These are phyloP conservation scores for Papiliotrema terrestris DNA, from an alignment of 1,284 basidiomycete species.

Conservation along the genomic window DNA sequence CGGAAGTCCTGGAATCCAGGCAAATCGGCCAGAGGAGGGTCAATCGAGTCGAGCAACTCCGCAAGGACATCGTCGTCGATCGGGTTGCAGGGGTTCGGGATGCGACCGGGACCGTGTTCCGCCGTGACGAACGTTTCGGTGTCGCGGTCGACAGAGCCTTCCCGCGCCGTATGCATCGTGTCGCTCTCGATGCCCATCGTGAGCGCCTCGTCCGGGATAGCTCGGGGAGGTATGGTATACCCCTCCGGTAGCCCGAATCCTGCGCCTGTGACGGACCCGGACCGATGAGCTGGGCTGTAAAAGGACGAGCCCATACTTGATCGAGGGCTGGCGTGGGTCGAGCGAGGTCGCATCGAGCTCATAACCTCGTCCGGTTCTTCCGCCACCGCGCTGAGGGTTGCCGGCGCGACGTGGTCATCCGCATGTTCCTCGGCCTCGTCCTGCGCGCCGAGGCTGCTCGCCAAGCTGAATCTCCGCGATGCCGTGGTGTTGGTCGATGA, in stretches of 20 bases:
- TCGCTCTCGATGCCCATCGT: slow-evolving; percentile 21
- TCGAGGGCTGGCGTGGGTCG: not conserved
- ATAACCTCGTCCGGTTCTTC: slow-evolving; percentile 7
- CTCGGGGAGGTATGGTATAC: slow-evolving; percentile 38
- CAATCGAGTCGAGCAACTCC: slow-evolving; percentile 61
- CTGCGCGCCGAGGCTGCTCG: not conserved
- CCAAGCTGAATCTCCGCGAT: not conserved
- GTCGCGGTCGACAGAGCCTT: slow-evolving; percentile 2
- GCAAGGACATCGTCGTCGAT: slow-evolving; percentile 66
- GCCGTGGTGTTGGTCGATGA: slow-evolving; percentile 12
- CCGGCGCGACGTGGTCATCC: slow-evolving; percentile 3
- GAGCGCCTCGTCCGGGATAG: slow-evolving; percentile 13
- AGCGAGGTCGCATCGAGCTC: not conserved
- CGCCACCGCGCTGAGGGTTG: slow-evolving; percentile 11
- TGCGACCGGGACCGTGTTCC: not conserved
- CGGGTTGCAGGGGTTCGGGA: slow-evolving; percentile 83
- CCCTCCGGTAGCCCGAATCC: slow-evolving; percentile 46
- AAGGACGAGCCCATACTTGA: not conserved
- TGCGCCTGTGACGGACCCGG: slow-evolving; percentile 2
- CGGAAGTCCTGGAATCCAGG: slow-evolving; percentile 63
- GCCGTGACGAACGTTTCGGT: slow-evolving; percentile 26
- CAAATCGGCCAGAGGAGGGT: slow-evolving; percentile 57
- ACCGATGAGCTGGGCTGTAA: slow-evolving; percentile 4
- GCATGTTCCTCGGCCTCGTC: slow-evolving; percentile 29
- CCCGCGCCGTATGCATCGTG: slow-evolving; percentile 9